These are phyloP conservation scores for Coniella vitis DNA, from an alignment of 2,329 filamentous ascomycete species.

Conservation along the genomic window DNA sequence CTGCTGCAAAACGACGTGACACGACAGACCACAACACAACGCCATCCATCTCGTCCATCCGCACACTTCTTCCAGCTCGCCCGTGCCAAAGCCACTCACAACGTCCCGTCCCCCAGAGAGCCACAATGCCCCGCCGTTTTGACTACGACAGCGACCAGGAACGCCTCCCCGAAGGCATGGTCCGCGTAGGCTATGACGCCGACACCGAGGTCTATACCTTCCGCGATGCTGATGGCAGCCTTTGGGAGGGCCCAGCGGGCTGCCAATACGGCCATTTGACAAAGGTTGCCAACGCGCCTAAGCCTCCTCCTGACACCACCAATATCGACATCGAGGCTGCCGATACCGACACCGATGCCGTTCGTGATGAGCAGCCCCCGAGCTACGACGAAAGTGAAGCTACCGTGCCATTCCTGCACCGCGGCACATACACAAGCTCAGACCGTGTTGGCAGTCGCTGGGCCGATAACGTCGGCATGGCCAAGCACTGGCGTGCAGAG, in stretches of 20 bases:
- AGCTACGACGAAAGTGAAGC: conserved; percentile 15
- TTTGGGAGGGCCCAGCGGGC: conserved; percentile 40
- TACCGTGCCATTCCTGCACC: conserved; percentile 11
- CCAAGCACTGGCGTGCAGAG: conserved; percentile 43
- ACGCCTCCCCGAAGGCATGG: conserved; percentile 42
- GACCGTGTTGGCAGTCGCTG: not conserved
- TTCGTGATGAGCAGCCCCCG: conserved; percentile 12
- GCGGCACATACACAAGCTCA: not conserved
- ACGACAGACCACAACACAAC: no score
- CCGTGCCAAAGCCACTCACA: not conserved
- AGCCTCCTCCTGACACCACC: conserved; percentile 9
- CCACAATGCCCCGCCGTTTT: conserved; percentile 17
- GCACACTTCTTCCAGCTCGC: no score
- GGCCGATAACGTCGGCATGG: conserved; percentile 15
- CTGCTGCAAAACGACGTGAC: no score
- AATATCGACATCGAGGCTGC: conserved; percentile 12
- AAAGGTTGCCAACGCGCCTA: conserved; percentile 28
- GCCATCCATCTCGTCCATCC: no score
- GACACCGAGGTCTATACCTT: conserved; percentile 42
- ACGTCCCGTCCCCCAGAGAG: not conserved
- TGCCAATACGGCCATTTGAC: conserved; percentile 38
- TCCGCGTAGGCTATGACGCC: conserved; percentile 43
- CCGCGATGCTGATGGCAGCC: conserved; percentile 33
- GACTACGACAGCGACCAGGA: conserved; percentile 29
- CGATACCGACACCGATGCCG: conserved; percentile 18